Base-by-base conservation (phyloP, 2,329 filamentous ascomycete genomes). In the Parastagonospora avenae region DNA sequence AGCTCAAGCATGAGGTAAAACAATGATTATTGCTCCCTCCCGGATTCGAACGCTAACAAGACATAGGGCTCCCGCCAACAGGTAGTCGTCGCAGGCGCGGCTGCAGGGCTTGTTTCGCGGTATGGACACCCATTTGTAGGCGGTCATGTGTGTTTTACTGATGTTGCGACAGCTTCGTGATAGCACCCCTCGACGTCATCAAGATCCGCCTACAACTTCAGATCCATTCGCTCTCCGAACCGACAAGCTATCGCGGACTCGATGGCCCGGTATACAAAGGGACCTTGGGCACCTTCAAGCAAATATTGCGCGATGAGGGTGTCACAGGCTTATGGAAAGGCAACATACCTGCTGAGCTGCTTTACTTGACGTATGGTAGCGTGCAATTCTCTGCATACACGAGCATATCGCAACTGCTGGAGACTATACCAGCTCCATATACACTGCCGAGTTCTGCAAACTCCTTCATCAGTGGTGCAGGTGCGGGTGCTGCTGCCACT, bases 161-260 rank as follows among this genome's bases (percentile, higher is more conserved):
- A 60, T 38, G 11, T 43, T 14, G 43, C 43, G 35, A 52, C 63
- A 92, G 90, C 72, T 97, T 99, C 80, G 85, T 94, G 69, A 88
- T 97, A 71, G 91, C 94, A 14, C 94, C 94, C 46, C 89, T 99
- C 61, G 94, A 99, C 75, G 94, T 99, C 57, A 86, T 97, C 77
- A 97, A 99, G 80, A 99, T 99, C 76, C 90, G 94, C 40, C 87
- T 97, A 39, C 94, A 99, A 74, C 86, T 99, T 14, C 94, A 97
- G 75, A 85, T 90, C 38, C 89, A 95, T 77, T 92, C 91, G 42
- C 84, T 90, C 53, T 88, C 88, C 63, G 88, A 93, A 67, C 89
- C 91, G 2, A 75, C 86, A 8, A 71, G 85, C 39, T 80, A 84
- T 57, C 77, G 77, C 45, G 66, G 75, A 57, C 64, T 80, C 50